Evolutionary conservation across 2,329 filamentous ascomycete species (phyloP).

Genomic region (Xylaria sp.): DNA sequence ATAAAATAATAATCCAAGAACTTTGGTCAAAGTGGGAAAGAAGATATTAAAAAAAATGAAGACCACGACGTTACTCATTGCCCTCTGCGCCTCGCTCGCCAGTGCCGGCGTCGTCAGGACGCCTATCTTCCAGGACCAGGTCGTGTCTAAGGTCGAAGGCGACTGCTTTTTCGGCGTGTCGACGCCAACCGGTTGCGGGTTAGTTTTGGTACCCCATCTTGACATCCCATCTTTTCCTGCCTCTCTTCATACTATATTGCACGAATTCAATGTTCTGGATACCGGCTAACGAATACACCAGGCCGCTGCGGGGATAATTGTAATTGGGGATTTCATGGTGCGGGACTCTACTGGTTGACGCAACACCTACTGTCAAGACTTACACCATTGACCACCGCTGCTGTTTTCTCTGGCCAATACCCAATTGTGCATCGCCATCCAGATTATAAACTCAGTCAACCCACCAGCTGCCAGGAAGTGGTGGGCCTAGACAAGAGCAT

Average conservation of each 20-base stretch:
- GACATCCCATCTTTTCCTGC: background rate
- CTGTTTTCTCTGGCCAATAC: background rate
- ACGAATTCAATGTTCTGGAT: background rate
- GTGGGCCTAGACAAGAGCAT: background rate
- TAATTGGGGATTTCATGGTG: background rate
- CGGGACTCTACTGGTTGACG: background rate
- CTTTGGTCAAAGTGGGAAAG: background rate
- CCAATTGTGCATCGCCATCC: background rate
- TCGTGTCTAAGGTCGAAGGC: conserved; percentile 58
- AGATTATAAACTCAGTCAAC: background rate
- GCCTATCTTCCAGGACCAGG: conserved; percentile 61
- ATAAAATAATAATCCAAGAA: conserved; percentile 6
- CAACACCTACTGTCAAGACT: background rate
- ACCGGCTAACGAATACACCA: conserved; percentile 7
- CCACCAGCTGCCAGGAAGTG: background rate
- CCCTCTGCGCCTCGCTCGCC: conserved; percentile 57
- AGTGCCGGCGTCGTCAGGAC: conserved; percentile 66
- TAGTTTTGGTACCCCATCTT: conserved; percentile 45
- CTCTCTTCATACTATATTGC: background rate
- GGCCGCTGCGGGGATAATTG: conserved; percentile 22
- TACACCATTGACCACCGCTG: background rate
- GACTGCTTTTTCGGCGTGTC: conserved; percentile 68
- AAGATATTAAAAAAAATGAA: conserved; percentile 53
- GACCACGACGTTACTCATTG: conserved; percentile 54
- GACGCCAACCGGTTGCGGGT: conserved; percentile 69